Evolutionary conservation across 257 asterid genomes (phyloP), one percentile per base, ranked within the genome.

Genomic region (Fraxinus pennsylvanica): DNA sequence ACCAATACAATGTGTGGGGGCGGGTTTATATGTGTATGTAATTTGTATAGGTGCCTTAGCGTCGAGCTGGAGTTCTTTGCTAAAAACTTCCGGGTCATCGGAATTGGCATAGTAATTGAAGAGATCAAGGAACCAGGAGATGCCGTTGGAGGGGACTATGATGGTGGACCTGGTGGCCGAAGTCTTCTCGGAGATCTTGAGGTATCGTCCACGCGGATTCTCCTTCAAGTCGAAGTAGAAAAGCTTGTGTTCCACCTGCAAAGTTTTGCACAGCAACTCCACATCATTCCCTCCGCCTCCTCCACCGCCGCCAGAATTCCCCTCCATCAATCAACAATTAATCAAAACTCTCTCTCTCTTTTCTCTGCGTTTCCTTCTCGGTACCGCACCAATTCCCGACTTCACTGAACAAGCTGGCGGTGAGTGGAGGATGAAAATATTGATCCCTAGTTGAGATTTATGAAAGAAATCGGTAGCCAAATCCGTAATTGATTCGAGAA

Each of bases 221-320:
- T 95, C 99, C 91, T 95, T 95, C 72, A 95, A 92, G 84, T 95
- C 97, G 83, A 95, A 95, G 87, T 95, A 95, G 89, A 95, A 95
- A 12, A 95, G 90, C 88, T 95, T 95, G 91, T 95, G 99, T 82
- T 93, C 99, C 67, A 93, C 97, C 87, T 95, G 99, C 81, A 95
- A 81, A 1, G 98, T 95, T 84, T 93, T 95, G 88, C 98, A 89
- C 33, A 93, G 80, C 85, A 95, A 85, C 82, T 95, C 99, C 69
- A 89, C 94, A 78, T 95, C 98, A 76, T 83, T 89, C 5, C 97
- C 98, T 22, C 92, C 97, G 8, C 96, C 95, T 1, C 88, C 89
- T 0, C 86, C 88, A 10, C 76, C 79, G 10, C 88, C 87, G 39
- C 82, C 81, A 2, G 97, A 87, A 87, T 90, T 94, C 33, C 93